Base-by-base conservation (phyloP, 1,284 basidiomycete genomes). In the Cutaneotrichosporon sp. region DNA sequence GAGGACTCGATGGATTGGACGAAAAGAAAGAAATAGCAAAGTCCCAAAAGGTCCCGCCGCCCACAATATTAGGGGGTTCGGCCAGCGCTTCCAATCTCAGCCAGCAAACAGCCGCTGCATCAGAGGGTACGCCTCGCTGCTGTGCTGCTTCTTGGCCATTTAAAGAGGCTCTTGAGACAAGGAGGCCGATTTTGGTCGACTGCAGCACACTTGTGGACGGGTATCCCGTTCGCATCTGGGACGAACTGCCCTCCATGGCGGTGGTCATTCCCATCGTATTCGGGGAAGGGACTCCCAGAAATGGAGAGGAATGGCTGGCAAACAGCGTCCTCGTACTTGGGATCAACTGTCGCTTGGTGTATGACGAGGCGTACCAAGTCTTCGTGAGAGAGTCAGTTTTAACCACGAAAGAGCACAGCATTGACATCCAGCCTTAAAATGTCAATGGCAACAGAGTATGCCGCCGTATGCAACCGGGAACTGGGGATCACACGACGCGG, bases 221-320 rank as follows among this genome's bases (percentile, higher is more conserved):
- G 0, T 76, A 62, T 51, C 63, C 64, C 0, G 53, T 71, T 8
- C 51, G 70, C 8, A 66, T 68, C 0, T 76, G 75, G 75, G 71
- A 71, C 27, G 68, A 71, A 39, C 50, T 72, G 12, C 68, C 74
- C 1, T 62, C 58, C 26, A 62, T 68, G 10, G 77, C 76, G 0
- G 62, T 77, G 14, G 67, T 76, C 3, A 65, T 77, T 4, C 76
- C 76, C 0, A 67, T 77, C 37, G 56, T 60, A 29, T 61, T 64
- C 3, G 68, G 68, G 6, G 67, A n/a, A n/a, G n/a, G n/a, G n/a
- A n/a, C n/a, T n/a, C n/a, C n/a, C n/a, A n/a, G n/a, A n/a, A n/a
- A n/a, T n/a, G n/a, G n/a, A n/a, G n/a, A n/a, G n/a, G n/a, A n/a
- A 67, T 19, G 66, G 59, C 2, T 38, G 72, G 0, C 71, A 74